Conservation (phyloP, 208 protist species). For the Porcisia deanei region DNA sequence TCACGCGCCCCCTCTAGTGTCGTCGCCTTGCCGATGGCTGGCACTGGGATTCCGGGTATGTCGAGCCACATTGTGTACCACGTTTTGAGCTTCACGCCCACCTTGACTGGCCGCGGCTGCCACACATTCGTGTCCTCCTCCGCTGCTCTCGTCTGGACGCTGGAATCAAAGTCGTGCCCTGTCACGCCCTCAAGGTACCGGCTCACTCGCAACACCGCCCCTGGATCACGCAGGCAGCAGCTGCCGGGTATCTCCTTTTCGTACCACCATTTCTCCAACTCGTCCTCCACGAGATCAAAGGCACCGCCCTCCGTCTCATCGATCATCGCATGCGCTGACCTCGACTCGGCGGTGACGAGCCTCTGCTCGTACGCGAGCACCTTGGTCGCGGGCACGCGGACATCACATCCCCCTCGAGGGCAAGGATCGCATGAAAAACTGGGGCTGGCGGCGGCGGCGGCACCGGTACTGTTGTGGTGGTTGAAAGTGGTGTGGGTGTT, state of each 20-base stretch:
- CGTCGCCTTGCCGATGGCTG: constrained; percentile 55
- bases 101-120: neutral
- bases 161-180: constrained; percentile 12
- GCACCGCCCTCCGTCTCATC: constrained; percentile 66
- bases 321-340: constrained; percentile 15
- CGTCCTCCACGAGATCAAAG: constrained; percentile 62
- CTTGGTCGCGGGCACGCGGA: neutral
- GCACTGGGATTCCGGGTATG: constrained; percentile 17
- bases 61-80: constrained; percentile 31
- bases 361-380: constrained; percentile 6
- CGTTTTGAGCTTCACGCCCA: constrained; percentile 6
- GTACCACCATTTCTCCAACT: constrained; percentile 34
- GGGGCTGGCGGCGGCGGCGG: neutral
- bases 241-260: constrained; percentile 38
- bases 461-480: too few relatives aligned
- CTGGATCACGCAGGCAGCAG: constrained; percentile 44
- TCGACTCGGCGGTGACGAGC: neutral
- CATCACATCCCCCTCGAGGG: neutral
- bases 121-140: constrained; percentile 28
- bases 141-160: constrained; percentile 2
- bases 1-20: constrained; percentile 27
- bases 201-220: constrained; percentile 37
- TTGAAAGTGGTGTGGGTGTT: neutral
- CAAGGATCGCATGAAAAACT: too few relatives aligned
- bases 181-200: constrained; percentile 20